Percentiles rank a stretch among this genome's conserved stretches.
These are phyloP conservation scores for Musa beccarii DNA, from an alignment of 176 grass and related monocot species.

Conservation along the genomic window DNA sequence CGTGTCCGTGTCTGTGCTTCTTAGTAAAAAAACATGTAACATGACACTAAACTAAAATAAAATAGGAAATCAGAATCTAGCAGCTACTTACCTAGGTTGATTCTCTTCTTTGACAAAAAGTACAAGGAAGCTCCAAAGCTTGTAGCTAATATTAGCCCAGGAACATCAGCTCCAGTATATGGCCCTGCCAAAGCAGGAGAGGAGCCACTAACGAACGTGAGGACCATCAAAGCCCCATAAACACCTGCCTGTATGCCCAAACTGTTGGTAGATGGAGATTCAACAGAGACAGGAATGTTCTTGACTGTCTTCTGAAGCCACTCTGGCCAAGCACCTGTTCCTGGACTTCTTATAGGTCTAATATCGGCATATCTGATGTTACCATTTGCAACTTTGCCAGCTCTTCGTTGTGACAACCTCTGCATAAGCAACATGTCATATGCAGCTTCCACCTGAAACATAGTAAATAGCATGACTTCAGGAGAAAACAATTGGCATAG, in stretches of 20 bases:
- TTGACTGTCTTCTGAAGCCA: conserved; percentile 73
- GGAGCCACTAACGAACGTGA: conserved; percentile 76
- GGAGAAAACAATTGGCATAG: neutral
- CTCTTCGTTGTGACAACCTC: conserved; percentile 60
- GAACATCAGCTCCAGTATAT: conserved; percentile 60
- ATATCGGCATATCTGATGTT: conserved; percentile 89
- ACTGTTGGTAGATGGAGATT: conserved; percentile 45
- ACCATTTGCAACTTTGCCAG: conserved; percentile 78
- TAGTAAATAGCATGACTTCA: conserved; percentile 18
- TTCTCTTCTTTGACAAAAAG: conserved; percentile 86
- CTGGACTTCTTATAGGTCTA: conserved; percentile 47
- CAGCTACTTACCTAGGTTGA: conserved; percentile 57
- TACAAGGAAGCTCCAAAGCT: conserved; percentile 85
- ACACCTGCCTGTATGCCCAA: conserved; percentile 63
- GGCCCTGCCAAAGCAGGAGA: conserved; percentile 41
- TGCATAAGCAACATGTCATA: conserved; percentile 94
- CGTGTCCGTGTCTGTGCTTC: no score
- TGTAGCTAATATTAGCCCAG: conserved; percentile 72
- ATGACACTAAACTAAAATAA: neutral
- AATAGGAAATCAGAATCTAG: conserved; percentile 1
- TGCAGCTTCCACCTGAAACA: conserved; percentile 78
- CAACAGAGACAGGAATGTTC: conserved; percentile 58
- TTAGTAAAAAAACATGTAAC: neutral
- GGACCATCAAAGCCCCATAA: conserved; percentile 79
- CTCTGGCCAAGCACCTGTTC: conserved; percentile 33